A percentile compares a stretch with the other conserved stretches of the same genome.
These are phyloP conservation scores for Colletotrichum phormii DNA, from an alignment of 2,329 filamentous ascomycete species.

Conservation along the genomic window DNA sequence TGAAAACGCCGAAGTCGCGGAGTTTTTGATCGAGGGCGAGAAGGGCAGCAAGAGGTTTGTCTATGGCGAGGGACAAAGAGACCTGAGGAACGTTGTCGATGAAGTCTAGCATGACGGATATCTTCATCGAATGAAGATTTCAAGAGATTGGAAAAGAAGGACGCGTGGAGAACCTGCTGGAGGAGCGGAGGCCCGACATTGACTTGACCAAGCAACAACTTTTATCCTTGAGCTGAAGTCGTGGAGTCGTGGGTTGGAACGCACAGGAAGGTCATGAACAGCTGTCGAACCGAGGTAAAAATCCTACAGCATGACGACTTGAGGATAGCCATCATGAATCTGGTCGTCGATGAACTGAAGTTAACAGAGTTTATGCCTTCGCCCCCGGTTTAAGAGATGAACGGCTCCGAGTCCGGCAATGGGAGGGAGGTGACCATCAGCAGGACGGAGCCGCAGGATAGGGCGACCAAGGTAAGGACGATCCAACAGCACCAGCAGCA, in stretches of 20 bases:
- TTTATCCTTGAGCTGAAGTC: neutral
- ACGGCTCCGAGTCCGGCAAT: neutral
- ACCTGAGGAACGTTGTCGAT: neutral
- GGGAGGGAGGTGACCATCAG: neutral
- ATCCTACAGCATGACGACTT: neutral
- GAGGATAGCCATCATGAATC: neutral
- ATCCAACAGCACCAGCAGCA: constrained; percentile 19
- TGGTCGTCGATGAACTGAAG: neutral
- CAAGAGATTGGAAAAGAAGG: neutral
- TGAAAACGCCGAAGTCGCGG: neutral
- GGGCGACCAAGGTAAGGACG: neutral
- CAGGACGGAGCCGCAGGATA: neutral
- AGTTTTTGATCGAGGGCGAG: neutral
- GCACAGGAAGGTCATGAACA: neutral
- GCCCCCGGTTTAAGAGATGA: neutral
- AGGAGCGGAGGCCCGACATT: neutral
- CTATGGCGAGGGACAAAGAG: neutral
- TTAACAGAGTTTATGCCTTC: no score
- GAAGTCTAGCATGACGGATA: neutral
- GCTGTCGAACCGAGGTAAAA: neutral
- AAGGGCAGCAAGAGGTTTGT: neutral
- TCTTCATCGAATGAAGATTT: neutral
- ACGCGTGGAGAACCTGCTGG: no score
- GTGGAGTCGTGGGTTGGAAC: neutral
- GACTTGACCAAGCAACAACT: neutral